These are phyloP conservation scores for Phytophthora cryptogea DNA, from an alignment of 352 stramenopile genomes.

Conservation along the genomic window DNA sequence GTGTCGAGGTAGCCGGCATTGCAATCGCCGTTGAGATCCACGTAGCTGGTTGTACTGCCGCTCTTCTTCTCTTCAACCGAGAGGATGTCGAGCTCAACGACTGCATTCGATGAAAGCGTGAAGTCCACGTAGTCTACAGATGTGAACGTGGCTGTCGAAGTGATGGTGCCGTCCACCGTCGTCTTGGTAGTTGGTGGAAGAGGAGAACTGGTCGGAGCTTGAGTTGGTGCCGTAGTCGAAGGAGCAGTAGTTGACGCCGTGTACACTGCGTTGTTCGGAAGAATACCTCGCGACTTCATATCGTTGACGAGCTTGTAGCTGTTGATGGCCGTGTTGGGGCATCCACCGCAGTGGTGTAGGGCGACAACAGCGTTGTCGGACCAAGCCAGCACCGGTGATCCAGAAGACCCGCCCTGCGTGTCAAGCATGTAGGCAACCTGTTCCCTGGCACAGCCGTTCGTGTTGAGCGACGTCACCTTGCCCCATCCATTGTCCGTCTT, in stretches of 20 bases:
- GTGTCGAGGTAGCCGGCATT: slow-evolving; percentile 73
- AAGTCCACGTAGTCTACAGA: slow-evolving; percentile 78
- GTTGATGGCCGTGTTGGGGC: slow-evolving; percentile 81
- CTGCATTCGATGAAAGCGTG: slow-evolving; percentile 34
- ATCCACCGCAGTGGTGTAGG: slow-evolving; percentile 81
- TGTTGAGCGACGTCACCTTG: slow-evolving; percentile 50
- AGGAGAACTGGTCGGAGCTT: slow-evolving; percentile 16
- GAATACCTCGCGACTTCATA: slow-evolving; percentile 43
- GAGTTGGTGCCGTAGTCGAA: slow-evolving; percentile 22
- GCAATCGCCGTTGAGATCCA: slow-evolving; percentile 74
- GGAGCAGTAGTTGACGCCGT: slow-evolving; percentile 20
- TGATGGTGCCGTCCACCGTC: slow-evolving; percentile 63
- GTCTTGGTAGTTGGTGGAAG: slow-evolving; percentile 30
- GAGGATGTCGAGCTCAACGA: slow-evolving; percentile 67
- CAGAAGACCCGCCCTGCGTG: slow-evolving; percentile 71
- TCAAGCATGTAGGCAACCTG: slow-evolving; percentile 79
- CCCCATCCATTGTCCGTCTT: slow-evolving; percentile 52
- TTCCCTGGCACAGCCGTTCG: slow-evolving; percentile 44
- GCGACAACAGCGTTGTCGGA: slow-evolving; percentile 70
- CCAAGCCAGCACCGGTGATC: slow-evolving; percentile 65
- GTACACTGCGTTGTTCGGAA: slow-evolving; percentile 52
- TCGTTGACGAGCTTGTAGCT: slow-evolving; percentile 62
- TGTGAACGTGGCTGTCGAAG: slow-evolving; percentile 51
- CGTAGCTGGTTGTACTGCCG: slow-evolving; percentile 27
- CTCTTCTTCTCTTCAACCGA: slow-evolving; percentile 55